Conservation (phyloP, 768 basidiomycete genomes). For the Leucogyrophana mollusca region DNA sequence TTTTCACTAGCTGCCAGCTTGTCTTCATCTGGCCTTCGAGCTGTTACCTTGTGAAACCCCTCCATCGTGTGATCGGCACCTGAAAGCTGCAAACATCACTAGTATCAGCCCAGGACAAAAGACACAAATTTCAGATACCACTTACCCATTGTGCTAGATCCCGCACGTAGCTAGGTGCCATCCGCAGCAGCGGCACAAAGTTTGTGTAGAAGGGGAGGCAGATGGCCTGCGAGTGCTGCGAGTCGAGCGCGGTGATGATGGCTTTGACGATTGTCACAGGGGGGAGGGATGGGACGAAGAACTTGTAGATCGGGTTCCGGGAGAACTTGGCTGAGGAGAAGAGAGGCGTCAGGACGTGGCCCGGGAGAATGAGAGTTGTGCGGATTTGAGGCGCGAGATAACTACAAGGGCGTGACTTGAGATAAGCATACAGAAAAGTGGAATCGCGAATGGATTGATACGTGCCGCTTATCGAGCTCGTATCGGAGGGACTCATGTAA, state of each 20-base stretch:
- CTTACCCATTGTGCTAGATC: slow-evolving; percentile 78
- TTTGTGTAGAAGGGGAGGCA: slow-evolving; percentile 72
- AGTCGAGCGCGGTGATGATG: slow-evolving; percentile 80
- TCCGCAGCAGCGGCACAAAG: slow-evolving; percentile 50
- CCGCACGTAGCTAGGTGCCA: slow-evolving; percentile 69
- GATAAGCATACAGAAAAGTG: background rate
- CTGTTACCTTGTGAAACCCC: slow-evolving; percentile 64
- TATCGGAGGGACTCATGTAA: slow-evolving; percentile 84
- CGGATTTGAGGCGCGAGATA: slow-evolving; percentile 75
- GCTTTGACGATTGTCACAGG: slow-evolving; percentile 77
- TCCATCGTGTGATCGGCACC: slow-evolving; percentile 72
- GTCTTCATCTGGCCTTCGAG: slow-evolving; percentile 55
- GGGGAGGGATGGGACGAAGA: slow-evolving; percentile 73
- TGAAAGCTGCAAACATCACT: slow-evolving; percentile 44
- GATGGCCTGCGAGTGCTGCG: slow-evolving; percentile 71
- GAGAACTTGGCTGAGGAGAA: slow-evolving; percentile 65
- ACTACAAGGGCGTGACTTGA: slow-evolving; percentile 31
- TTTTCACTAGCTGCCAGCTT: background rate
- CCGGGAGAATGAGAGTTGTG: slow-evolving; percentile 85
- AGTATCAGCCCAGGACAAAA: slow-evolving; percentile 3
- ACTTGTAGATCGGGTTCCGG: slow-evolving; percentile 50
- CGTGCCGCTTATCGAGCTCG: slow-evolving; percentile 79
- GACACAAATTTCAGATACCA: background rate
- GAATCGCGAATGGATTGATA: slow-evolving; percentile 1
- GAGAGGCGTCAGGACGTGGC: slow-evolving; percentile 75